Conservation (phyloP, 2,329 filamentous ascomycete species). For the Lasiodiplodia hormozganensis region DNA sequence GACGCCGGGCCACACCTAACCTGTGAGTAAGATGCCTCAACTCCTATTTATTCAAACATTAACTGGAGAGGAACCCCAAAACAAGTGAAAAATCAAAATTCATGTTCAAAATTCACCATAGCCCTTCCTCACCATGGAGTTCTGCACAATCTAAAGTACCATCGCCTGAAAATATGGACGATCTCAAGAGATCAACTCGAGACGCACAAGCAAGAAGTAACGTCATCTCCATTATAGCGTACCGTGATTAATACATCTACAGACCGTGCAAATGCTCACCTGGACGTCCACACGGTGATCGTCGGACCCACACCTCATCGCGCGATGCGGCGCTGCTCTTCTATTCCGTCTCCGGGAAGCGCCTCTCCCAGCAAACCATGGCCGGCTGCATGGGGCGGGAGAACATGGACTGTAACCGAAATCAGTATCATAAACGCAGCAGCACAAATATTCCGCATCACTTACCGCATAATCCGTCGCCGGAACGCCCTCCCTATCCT, state of each 20-base stretch:
- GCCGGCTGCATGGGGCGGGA: slow-evolving; percentile 12
- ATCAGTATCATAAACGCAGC: not conserved
- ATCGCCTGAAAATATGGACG: no score
- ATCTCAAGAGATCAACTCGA: not conserved
- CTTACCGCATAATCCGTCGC: slow-evolving; percentile 64
- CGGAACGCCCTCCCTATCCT: slow-evolving; percentile 69
- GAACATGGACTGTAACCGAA: not conserved
- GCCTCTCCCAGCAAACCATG: slow-evolving; percentile 8
- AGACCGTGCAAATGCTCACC: not conserved
- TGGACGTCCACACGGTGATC: not conserved
- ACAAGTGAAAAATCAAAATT: no score
- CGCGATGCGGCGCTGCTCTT: no score
- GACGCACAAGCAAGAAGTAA: not conserved
- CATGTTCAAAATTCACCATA: no score
- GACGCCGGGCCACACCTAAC: no score
- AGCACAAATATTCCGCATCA: not conserved
- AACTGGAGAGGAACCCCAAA: no score
- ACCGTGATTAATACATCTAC: not conserved
- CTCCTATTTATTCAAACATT: no score
- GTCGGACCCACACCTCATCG: no score
- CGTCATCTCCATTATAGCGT: not conserved
- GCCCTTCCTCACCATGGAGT: no score
- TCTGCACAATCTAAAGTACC: no score
- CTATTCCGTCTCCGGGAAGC: not conserved
- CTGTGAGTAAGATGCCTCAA: no score